Percentiles rank a stretch among this genome's conserved stretches.
These are phyloP conservation scores for Eutypa lata DNA, from an alignment of 2,329 filamentous ascomycete genomes.

Conservation along the genomic window DNA sequence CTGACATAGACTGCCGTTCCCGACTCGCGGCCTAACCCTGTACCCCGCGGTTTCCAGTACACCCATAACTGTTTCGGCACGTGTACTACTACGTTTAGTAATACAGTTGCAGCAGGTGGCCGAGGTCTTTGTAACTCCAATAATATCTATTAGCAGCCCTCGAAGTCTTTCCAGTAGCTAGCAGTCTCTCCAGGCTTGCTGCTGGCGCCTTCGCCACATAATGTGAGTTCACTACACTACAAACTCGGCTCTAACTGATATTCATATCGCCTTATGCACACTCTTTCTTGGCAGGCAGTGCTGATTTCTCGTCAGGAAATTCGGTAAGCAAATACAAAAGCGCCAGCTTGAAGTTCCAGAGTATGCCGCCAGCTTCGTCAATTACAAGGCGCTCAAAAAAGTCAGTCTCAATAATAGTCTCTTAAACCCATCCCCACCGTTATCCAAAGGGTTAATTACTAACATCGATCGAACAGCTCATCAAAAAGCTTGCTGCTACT, in stretches of 20 bases:
- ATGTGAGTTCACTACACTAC: slow-evolving; percentile 29
- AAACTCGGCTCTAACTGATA: not conserved
- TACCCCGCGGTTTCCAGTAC: not conserved
- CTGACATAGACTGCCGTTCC: not conserved
- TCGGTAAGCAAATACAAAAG: slow-evolving; percentile 99
- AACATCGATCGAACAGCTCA: slow-evolving; percentile 64
- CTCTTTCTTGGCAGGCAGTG: slow-evolving; percentile 1
- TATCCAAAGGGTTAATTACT: slow-evolving; percentile 25
- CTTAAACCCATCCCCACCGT: not conserved
- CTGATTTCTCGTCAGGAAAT: slow-evolving; percentile 70
- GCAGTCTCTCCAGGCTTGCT: slow-evolving; percentile 22
- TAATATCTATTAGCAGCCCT: slow-evolving; percentile 4
- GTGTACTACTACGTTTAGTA: not conserved
- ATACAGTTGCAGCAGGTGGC: not conserved
- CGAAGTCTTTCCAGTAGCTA: slow-evolving; percentile 13
- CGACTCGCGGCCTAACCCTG: not conserved
- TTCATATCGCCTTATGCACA: not conserved
- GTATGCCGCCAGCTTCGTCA: slow-evolving; percentile 98
- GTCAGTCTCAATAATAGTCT: slow-evolving; percentile 44
- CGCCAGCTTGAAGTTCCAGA: slow-evolving; percentile 98
- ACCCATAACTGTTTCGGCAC: not conserved
- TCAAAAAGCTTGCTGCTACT: slow-evolving; percentile 94
- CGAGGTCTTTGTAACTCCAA: not conserved
- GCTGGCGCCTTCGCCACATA: slow-evolving; percentile 24
- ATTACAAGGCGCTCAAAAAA: slow-evolving; percentile 99